A percentile compares a stretch with the other conserved stretches of the same genome.
Conservation (phyloP, 768 basidiomycete genomes). For the Gymnopilus junonius region DNA sequence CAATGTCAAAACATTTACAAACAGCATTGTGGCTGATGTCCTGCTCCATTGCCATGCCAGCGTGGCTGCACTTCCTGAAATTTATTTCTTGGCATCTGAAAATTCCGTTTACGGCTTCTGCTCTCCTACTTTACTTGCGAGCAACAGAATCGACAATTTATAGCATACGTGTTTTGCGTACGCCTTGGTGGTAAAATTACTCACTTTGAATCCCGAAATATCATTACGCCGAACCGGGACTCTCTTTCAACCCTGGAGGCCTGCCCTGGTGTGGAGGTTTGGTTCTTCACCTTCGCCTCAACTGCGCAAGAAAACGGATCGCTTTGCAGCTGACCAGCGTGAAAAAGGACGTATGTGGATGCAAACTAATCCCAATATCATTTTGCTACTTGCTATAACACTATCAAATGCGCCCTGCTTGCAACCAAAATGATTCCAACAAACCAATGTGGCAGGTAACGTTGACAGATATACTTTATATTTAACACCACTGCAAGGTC, state of each 20-base stretch:
- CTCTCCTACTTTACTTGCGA: neutral
- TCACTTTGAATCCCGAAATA: neutral
- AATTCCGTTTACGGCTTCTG: neutral
- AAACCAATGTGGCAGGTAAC: neutral
- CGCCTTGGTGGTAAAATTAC: neutral
- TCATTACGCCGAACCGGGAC: neutral
- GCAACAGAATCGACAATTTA: neutral
- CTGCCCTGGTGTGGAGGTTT: neutral
- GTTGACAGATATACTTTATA: neutral
- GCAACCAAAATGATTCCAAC: neutral
- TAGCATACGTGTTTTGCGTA: neutral
- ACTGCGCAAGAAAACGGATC: neutral
- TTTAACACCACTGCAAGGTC: neutral
- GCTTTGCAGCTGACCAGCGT: neutral
- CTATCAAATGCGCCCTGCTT: neutral
- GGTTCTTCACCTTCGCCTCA: neutral
- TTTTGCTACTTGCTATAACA: neutral
- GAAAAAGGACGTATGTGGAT: neutral
- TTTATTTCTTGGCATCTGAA: neutral
- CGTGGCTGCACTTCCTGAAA: no score
- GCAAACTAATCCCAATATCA: neutral
- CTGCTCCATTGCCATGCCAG: slow-evolving; percentile 7
- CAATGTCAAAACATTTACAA: slow-evolving; percentile 34
- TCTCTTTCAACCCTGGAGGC: neutral
- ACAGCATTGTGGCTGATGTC: slow-evolving; percentile 27